A percentile compares a stretch with the other conserved stretches of the same genome.
These are phyloP conservation scores for Diospyros lotus DNA, from an alignment of 148 eudicot species.

Conservation along the genomic window DNA sequence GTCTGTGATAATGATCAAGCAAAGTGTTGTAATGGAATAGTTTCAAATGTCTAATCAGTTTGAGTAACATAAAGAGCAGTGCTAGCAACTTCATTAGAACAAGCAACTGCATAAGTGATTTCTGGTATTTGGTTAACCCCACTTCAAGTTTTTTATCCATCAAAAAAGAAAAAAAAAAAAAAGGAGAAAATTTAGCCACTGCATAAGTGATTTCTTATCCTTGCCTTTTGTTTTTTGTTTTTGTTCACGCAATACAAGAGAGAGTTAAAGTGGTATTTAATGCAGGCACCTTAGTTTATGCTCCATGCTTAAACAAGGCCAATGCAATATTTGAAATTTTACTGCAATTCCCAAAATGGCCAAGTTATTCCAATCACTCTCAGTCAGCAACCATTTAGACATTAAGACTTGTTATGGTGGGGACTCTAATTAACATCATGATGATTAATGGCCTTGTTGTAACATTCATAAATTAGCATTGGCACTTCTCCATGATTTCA, in stretches of 20 bases:
- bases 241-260: background rate
- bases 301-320: background rate
- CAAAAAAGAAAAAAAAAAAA: too few species aligned
- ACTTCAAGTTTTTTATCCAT: background rate
- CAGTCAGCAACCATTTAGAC: background rate
- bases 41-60: background rate
- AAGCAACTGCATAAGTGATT: background rate
- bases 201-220: too few species aligned
- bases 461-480: background rate
- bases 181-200: too few species aligned
- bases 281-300: background rate
- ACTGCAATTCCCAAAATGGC: background rate
- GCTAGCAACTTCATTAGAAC: background rate
- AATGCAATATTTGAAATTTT: background rate
- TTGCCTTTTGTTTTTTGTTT: background rate
- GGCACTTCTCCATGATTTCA: background rate
- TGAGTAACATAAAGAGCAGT: background rate
- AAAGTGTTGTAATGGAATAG: background rate
- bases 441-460: background rate
- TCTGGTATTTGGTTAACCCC: background rate
- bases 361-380: background rate
- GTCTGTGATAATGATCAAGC: background rate
- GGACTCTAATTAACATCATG: background rate
- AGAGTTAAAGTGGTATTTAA: background rate
- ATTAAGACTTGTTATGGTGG: background rate